These are phyloP conservation scores for Amphicarpaea edgeworthii DNA, from an alignment of 306 rosid species.

Conservation along the genomic window DNA sequence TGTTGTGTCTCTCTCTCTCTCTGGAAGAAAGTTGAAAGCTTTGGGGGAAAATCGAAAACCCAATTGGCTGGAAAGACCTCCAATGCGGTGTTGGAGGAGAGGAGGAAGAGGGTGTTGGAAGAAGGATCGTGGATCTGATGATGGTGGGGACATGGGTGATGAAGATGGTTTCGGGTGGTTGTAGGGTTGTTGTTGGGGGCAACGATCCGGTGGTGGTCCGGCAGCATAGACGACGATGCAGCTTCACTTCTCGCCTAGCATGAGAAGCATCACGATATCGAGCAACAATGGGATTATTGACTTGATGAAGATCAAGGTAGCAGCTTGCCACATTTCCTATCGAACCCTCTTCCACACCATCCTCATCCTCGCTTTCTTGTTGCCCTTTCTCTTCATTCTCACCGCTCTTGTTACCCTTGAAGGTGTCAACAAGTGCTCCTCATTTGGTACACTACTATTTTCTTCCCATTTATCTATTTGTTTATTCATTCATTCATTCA, in stretches of 20 bases:
- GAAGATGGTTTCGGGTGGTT: slow-evolving; percentile 19
- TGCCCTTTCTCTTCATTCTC: slow-evolving; percentile 99
- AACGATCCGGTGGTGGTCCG: slow-evolving; percentile 52
- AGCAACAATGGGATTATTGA: slow-evolving; percentile 98
- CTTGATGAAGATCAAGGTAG: slow-evolving; percentile 99
- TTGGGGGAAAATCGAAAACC: slow-evolving; percentile 36
- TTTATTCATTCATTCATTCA: background rate
- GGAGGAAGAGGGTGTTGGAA: slow-evolving; percentile 44
- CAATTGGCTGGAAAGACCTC: slow-evolving; percentile 38
- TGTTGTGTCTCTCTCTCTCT: background rate
- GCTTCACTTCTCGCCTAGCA: slow-evolving; percentile 99
- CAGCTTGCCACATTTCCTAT: slow-evolving; percentile 99
- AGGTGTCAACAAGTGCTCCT: slow-evolving; percentile 99
- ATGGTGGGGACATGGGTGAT: slow-evolving; percentile 53
- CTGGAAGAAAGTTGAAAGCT: slow-evolving; percentile 46
- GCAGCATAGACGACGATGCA: slow-evolving; percentile 99
- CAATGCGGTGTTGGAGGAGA: slow-evolving; percentile 65
- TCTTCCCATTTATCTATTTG: background rate
- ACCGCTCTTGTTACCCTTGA: slow-evolving; percentile 99
- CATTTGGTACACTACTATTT: slow-evolving; percentile 77
- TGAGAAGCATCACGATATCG: slow-evolving; percentile 99
- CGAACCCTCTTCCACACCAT: slow-evolving; percentile 98
- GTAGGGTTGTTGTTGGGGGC: slow-evolving; percentile 49
- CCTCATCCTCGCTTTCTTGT: slow-evolving; percentile 91
- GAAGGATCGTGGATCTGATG: slow-evolving; percentile 65